Evolutionary conservation across 345 rosid genomes (phyloP).

Genomic region (Syzygium aromaticum): DNA sequence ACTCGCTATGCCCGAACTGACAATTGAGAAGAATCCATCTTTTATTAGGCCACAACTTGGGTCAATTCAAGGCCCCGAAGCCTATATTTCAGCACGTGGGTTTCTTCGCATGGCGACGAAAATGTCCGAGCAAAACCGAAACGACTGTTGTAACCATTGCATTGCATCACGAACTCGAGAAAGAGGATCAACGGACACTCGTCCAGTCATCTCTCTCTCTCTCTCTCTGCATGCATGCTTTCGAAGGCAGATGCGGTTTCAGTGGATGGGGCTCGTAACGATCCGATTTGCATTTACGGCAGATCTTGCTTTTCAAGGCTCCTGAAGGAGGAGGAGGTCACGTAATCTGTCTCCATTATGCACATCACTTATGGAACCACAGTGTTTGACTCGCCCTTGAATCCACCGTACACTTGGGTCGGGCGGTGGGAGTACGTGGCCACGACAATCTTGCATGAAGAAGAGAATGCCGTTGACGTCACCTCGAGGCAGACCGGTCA

Average conservation of each 20-base stretch:
- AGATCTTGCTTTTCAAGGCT: background rate
- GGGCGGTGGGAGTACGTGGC: background rate
- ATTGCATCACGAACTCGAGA: background rate
- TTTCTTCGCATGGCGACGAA: background rate
- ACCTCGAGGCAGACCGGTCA: background rate
- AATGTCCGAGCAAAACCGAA: background rate
- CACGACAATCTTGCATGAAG: background rate
- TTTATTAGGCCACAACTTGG: background rate
- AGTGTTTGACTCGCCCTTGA: background rate
- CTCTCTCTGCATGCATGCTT: background rate
- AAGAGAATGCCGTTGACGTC: background rate
- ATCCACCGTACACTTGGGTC: background rate
- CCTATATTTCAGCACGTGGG: background rate
- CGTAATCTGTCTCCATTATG: background rate
- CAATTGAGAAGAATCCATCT: background rate
- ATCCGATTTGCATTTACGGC: background rate
- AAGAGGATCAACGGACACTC: background rate
- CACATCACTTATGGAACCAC: background rate
- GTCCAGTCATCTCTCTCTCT: background rate
- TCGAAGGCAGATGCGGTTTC: background rate
- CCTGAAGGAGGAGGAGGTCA: background rate
- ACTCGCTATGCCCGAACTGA: no score
- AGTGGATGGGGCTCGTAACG: background rate
- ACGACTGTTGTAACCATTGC: background rate
- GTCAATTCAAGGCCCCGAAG: background rate